Evolutionary conservation across 345 rosid species (phyloP), one percentile per base, ranked within the genome.

Genomic region (Euphorbia pulcherrima): DNA sequence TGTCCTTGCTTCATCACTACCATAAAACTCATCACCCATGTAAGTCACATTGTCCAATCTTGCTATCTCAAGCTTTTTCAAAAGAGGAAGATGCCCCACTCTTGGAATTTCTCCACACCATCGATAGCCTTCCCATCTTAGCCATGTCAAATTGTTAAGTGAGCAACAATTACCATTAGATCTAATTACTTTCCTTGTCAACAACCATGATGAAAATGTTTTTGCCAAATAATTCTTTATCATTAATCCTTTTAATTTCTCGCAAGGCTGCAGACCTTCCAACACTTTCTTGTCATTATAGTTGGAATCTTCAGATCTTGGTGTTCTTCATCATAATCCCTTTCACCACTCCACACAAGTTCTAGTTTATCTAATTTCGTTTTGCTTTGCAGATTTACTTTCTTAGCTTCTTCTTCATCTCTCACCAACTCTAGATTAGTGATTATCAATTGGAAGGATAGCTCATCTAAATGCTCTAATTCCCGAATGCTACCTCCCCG

Each of bases 191-290:
- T 50, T 50, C 46, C 12, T 6, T 7, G 2, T 20, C 41, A 39
- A 33, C 13, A 65, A 23, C 69, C 69, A 65, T 18, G 8, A 0
- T 6, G 81, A 69, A 39, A 78, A 62, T 4, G 0, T 21, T 20
- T 24, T 5, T 1, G 73, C 78, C 40, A 2, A 2, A 26, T 59
- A 70, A 20, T 41, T 46, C 29, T 26, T 21, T 30, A 74, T 48
- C n/a, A 14, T 39, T 48, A 58, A 30, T 26, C 48, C 55, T 57
- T 65, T n/a, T 14, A 51, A 7, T 13, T 10, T 10, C 20, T 5
- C 24, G 16, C n/a, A 70, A 75, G 74, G 74, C 17, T 58, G 46
- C 24, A 75, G 60, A 44, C 70, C 65, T 58, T 64, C 54, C 10
- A 72, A 23, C 10, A 72, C 77, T 30, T 50, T 66, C 37, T 61